Percentiles rank a stretch among this genome's conserved stretches.
phyloP scores from a whole-genome alignment of 164 flowering plant species.

The Kingdonia uniflora region DNA sequence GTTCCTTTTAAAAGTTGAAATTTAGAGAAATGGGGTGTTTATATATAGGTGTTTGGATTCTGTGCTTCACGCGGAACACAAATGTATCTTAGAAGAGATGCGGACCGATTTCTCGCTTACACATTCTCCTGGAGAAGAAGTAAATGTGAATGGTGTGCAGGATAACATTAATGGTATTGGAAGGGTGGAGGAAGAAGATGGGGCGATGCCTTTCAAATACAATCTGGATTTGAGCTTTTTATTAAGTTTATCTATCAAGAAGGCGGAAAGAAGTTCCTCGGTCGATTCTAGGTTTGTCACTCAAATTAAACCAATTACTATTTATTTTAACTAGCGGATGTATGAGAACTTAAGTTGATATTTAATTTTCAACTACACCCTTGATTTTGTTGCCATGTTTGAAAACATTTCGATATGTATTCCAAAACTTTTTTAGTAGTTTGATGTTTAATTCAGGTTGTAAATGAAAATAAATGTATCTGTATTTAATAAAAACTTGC shows the following conservation, averaged over 20 bases:
- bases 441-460: no score
- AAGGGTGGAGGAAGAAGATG: conserved; percentile 11
- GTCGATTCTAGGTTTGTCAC: conserved; percentile 35
- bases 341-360: no score
- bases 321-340: neutral
- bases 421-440: no score
- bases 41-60: conserved; percentile 68
- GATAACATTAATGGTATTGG: conserved; percentile 8
- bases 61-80: conserved; percentile 88
- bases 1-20: neutral
- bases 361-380: no score
- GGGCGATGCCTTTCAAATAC: conserved; percentile 15
- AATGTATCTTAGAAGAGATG: conserved; percentile 72
- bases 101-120: conserved; percentile 41
- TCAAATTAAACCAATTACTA: neutral
- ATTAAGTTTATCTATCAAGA: conserved; percentile 21
- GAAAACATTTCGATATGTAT: no score
- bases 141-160: conserved; percentile 10
- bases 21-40: neutral
- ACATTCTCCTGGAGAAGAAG: conserved; percentile 19
- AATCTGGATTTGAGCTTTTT: conserved; percentile 30
- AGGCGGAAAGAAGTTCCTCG: conserved; percentile 10
- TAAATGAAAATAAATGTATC: no score
- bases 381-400: neutral
- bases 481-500: no score